A percentile compares a stretch with the other conserved stretches of the same genome.
Conservation (phyloP, 1,284 basidiomycete species). For the Mixia osmundae region DNA sequence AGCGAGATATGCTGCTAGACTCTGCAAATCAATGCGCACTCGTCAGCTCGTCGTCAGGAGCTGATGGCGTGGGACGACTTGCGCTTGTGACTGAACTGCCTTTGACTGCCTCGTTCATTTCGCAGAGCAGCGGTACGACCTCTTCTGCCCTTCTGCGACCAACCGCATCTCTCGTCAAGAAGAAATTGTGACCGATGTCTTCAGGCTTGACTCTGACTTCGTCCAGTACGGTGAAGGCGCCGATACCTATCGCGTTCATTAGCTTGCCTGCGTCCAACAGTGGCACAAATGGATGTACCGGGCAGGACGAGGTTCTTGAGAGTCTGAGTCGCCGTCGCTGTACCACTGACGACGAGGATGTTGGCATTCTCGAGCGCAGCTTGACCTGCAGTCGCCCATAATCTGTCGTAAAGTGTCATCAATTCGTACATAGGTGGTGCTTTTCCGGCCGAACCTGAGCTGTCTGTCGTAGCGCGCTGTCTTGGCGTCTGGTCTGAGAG, state of each 20-base stretch:
- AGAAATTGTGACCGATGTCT: slow-evolving; percentile 91
- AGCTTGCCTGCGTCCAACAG: background rate
- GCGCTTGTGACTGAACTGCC: slow-evolving; percentile 40
- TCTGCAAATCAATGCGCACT: background rate
- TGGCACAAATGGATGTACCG: slow-evolving; percentile 22
- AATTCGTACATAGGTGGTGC: background rate
- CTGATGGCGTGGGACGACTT: slow-evolving; percentile 9
- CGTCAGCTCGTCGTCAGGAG: background rate
- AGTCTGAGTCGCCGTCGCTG: slow-evolving; percentile 58
- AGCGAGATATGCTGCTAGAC: slow-evolving; percentile 7
- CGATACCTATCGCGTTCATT: slow-evolving; percentile 32
- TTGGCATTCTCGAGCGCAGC: slow-evolving; percentile 64
- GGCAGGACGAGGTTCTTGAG: slow-evolving; percentile 91
- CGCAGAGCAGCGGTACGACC: slow-evolving; percentile 47
- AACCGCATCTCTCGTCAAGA: slow-evolving; percentile 51
- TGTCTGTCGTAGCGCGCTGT: slow-evolving; percentile 77
- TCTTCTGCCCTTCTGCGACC: slow-evolving; percentile 59
- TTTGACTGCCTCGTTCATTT: slow-evolving; percentile 70
- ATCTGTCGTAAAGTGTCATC: slow-evolving; percentile 26
- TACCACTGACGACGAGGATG: slow-evolving; percentile 54
- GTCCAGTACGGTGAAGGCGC: slow-evolving; percentile 73
- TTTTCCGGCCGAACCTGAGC: slow-evolving; percentile 34
- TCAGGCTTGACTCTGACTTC: slow-evolving; percentile 34
- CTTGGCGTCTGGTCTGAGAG: slow-evolving; percentile 44
- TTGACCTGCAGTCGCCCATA: slow-evolving; percentile 90